These are phyloP conservation scores for Collariella sp. DNA, from an alignment of 495 filamentous ascomycete genomes.

Conservation along the genomic window DNA sequence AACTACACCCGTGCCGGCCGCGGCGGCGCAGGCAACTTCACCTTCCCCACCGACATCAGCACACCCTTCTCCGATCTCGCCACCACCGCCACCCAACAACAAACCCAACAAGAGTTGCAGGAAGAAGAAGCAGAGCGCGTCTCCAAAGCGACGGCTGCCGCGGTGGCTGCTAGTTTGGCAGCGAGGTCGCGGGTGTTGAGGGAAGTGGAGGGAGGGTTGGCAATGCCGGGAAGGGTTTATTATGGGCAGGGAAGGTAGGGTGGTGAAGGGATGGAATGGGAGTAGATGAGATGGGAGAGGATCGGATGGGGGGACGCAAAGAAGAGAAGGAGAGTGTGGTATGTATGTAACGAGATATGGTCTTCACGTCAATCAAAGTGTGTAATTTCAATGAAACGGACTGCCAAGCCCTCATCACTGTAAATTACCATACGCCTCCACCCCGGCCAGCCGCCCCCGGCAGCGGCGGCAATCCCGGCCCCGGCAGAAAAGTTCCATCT, in stretches of 20 bases:
- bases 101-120: background rate
- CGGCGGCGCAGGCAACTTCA: slow-evolving; percentile 50
- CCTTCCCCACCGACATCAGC: background rate
- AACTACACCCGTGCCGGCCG: slow-evolving; percentile 47
- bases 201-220: slow-evolving; percentile 40
- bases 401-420: background rate
- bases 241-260: slow-evolving; percentile 15
- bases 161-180: slow-evolving; percentile 16
- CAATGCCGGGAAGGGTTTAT: slow-evolving; percentile 30
- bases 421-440: background rate
- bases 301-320: no score
- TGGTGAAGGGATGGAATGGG: background rate
- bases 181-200: slow-evolving; percentile 25
- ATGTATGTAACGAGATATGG: no score
- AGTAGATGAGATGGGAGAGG: background rate
- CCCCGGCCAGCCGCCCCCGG: background rate
- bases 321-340: no score
- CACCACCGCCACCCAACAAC: no score
- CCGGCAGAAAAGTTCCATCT: slow-evolving; percentile 14
- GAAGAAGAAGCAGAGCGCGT: slow-evolving; percentile 13
- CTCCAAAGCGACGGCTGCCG: slow-evolving; percentile 13
- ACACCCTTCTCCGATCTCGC: background rate
- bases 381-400: no score
- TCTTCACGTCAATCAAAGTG: no score
- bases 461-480: slow-evolving; percentile 11